Conservation (phyloP, 2,329 filamentous ascomycete species). For the Cercospora sojina region DNA sequence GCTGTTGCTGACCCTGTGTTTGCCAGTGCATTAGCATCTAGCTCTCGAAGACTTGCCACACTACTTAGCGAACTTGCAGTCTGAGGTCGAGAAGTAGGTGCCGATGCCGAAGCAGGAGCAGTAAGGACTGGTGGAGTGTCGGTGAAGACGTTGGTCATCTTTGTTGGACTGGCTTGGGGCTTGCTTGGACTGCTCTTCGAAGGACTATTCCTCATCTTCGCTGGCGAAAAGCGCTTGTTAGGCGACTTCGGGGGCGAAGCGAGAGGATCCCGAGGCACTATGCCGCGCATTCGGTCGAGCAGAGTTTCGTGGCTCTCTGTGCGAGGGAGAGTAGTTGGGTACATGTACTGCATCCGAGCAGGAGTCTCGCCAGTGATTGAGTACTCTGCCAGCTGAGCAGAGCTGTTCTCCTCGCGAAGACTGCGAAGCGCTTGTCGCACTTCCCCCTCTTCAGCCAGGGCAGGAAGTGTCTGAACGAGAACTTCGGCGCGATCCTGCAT, state of each 20-base stretch:
- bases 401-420: conserved; percentile 67
- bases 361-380: conserved; percentile 82
- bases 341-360: conserved; percentile 76
- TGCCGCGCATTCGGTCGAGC: conserved; percentile 52
- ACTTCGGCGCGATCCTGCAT: conserved; percentile 61
- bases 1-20: conserved; percentile 25
- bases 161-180: conserved; percentile 32
- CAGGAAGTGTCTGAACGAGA: conserved; percentile 61
- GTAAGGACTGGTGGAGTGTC: conserved; percentile 34
- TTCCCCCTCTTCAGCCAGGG: conserved; percentile 54
- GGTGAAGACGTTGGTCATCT: conserved; percentile 35
- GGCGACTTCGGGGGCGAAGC: conserved; percentile 34
- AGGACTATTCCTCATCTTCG: conserved; percentile 26
- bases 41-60: conserved; percentile 43
- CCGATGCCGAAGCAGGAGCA: conserved; percentile 28
- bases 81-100: conserved; percentile 30
- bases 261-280: conserved; percentile 31
- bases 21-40: conserved; percentile 49
- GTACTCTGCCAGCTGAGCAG: conserved; percentile 72
- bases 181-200: conserved; percentile 33
- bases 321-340: conserved; percentile 72
- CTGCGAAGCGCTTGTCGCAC: conserved; percentile 68
- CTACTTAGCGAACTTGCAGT: conserved; percentile 32
- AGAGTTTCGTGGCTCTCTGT: conserved; percentile 65
- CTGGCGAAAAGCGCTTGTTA: conserved; percentile 36